phyloP scores from a whole-genome alignment of 2,329 filamentous ascomycete genomes.

The Furcasterigmium furcatum region DNA sequence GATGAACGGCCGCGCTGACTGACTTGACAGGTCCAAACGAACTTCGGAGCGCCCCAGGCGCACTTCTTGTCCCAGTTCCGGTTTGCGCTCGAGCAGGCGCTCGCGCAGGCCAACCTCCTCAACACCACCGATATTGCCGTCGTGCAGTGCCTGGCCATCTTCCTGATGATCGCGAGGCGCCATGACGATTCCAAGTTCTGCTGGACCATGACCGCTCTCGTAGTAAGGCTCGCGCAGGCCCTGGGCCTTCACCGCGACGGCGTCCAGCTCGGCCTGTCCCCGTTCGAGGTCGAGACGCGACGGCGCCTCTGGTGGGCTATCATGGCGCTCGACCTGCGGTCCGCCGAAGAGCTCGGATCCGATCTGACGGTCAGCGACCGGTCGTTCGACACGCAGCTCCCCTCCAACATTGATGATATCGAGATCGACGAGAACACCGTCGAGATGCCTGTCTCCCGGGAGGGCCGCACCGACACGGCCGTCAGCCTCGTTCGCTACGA shows the following conservation, averaged over 20 bases:
- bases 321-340: conserved; percentile 51
- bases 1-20: too few species aligned
- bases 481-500: conserved; percentile 47
- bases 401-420: conserved; percentile 47
- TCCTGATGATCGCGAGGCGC: conserved; percentile 44
- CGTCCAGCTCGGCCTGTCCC: conserved; percentile 44
- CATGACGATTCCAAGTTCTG: conserved; percentile 50
- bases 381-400: conserved; percentile 44
- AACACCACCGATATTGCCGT: conserved; percentile 53
- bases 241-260: conserved; percentile 59
- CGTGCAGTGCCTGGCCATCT: conserved; percentile 56
- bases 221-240: conserved; percentile 56
- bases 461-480: conserved; percentile 51
- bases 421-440: conserved; percentile 43
- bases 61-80: conserved; percentile 45
- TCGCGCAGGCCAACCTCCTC: conserved; percentile 56
- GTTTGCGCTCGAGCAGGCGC: conserved; percentile 52
- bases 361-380: conserved; percentile 38
- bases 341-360: conserved; percentile 50
- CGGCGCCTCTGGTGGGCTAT: conserved; percentile 61
- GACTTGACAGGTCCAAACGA: conserved; percentile 29
- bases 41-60: conserved; percentile 40
- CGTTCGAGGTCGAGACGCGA: conserved; percentile 58
- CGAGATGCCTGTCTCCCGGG: conserved; percentile 41
- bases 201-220: conserved; percentile 57